These are phyloP conservation scores for Neurospora sp. DNA, from an alignment of 2,329 filamentous ascomycete genomes.

Conservation along the genomic window DNA sequence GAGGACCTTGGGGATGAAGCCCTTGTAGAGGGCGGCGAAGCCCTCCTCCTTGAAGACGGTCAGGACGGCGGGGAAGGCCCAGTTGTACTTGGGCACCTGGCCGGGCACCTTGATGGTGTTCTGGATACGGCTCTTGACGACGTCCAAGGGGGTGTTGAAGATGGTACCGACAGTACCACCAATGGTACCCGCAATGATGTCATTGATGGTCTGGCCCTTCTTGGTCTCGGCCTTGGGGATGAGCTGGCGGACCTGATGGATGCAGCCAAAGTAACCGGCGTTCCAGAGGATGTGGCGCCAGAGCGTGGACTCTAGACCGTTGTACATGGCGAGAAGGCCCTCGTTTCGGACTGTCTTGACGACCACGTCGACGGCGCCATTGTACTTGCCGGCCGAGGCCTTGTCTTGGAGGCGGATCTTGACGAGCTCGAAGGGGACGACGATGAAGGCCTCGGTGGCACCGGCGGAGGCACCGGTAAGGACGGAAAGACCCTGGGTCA, in stretches of 20 bases:
- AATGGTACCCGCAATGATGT: conserved; percentile 74
- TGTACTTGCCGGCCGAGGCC: conserved; percentile 82
- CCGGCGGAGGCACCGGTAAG: conserved; percentile 91
- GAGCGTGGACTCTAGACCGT: conserved; percentile 90
- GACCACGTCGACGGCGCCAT: conserved; percentile 69
- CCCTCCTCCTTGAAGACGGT: conserved; percentile 92
- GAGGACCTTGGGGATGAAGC: conserved; percentile 91
- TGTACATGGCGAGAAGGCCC: conserved; percentile 82
- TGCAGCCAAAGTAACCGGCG: conserved; percentile 93
- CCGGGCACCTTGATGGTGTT: conserved; percentile 82
- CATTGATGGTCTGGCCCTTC: conserved; percentile 71
- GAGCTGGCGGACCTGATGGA: conserved; percentile 87
- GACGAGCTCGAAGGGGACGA: conserved; percentile 95
- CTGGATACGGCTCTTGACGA: conserved; percentile 97
- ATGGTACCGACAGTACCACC: conserved; percentile 86
- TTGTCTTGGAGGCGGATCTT: conserved; percentile 98
- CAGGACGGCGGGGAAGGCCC: conserved; percentile 81
- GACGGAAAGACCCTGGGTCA: conserved; percentile 84
- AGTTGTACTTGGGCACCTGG: conserved; percentile 88
- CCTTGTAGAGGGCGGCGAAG: conserved; percentile 88
- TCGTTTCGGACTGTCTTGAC: conserved; percentile 75
- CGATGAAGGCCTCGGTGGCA: conserved; percentile 91
- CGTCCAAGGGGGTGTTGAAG: conserved; percentile 91
- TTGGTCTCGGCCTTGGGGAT: conserved; percentile 76
- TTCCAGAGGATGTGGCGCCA: conserved; percentile 90